Percentiles rank a stretch among this genome's conserved stretches.
Conservation (phyloP, 2,329 filamentous ascomycete genomes). For the Aspergillus glaucus region DNA sequence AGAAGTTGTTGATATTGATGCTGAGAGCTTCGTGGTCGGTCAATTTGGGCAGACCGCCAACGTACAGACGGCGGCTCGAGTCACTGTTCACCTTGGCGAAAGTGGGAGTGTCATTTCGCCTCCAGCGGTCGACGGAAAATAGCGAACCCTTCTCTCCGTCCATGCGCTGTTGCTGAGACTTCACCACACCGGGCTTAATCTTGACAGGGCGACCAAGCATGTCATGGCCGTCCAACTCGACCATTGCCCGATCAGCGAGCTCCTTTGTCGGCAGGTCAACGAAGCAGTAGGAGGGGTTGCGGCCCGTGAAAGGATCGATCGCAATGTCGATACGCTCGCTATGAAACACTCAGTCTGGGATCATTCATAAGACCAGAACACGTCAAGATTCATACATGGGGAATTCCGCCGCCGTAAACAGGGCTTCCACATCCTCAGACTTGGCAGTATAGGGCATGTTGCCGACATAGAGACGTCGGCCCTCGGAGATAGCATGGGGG, state of each 20-base stretch:
- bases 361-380: neutral
- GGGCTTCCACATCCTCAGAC: constrained; percentile 42
- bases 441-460: constrained; percentile 52
- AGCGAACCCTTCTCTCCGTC: constrained; percentile 15
- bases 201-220: constrained; percentile 56
- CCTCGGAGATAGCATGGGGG: constrained; percentile 33
- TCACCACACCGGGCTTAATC: constrained; percentile 60
- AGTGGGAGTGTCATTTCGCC: constrained; percentile 32
- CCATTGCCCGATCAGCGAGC: constrained; percentile 53
- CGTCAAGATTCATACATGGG: constrained; percentile 24
- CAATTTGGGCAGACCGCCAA: constrained; percentile 43
- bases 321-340: constrained; percentile 60
- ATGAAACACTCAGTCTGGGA: constrained; percentile 18
- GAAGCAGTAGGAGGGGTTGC: constrained; percentile 71
- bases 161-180: constrained; percentile 25
- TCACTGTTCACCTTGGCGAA: constrained; percentile 29
- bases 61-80: constrained; percentile 40
- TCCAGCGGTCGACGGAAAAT: constrained; percentile 38
- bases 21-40: constrained; percentile 37
- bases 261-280: constrained; percentile 57
- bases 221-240: constrained; percentile 48
- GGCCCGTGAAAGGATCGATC: constrained; percentile 59
- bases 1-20: constrained; percentile 39
- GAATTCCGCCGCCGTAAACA: constrained; percentile 40
- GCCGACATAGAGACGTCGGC: constrained; percentile 48